Conservation (phyloP, 768 basidiomycete species). For the Trametes meyenii region DNA sequence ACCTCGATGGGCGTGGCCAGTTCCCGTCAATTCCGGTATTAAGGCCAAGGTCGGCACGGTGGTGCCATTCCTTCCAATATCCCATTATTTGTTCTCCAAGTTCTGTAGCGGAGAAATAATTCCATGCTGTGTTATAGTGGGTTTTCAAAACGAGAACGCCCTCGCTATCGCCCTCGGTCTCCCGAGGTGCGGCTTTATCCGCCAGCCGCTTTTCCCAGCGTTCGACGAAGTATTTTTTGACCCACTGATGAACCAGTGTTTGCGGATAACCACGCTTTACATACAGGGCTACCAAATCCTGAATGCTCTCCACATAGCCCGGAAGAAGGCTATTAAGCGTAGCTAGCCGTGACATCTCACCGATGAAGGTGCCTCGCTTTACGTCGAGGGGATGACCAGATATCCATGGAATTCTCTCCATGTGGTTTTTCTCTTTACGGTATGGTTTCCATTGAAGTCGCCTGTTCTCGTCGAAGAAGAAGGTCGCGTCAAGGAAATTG, state of each 20-base stretch:
- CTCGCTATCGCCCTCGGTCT: not conserved
- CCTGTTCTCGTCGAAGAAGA: slow-evolving; percentile 26
- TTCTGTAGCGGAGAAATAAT: slow-evolving; percentile 37
- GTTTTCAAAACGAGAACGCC: slow-evolving; percentile 38
- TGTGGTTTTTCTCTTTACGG: slow-evolving; percentile 20
- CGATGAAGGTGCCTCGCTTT: slow-evolving; percentile 24
- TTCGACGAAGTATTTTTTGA: slow-evolving; percentile 28
- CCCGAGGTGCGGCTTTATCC: slow-evolving; percentile 6
- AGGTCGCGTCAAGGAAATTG: slow-evolving; percentile 35
- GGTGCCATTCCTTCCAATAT: slow-evolving; percentile 27
- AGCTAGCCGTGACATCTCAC: slow-evolving; percentile 26
- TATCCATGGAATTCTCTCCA: slow-evolving; percentile 26
- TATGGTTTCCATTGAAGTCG: slow-evolving; percentile 18
- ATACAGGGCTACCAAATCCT: slow-evolving; percentile 33
- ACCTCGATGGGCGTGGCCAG: not conserved
- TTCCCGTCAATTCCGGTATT: not conserved
- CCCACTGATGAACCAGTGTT: slow-evolving; percentile 32
- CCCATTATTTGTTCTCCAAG: slow-evolving; percentile 33
- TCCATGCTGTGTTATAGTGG: slow-evolving; percentile 37
- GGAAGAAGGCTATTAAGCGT: slow-evolving; percentile 33
- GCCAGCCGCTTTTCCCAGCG: slow-evolving; percentile 35
- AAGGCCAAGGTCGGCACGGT: not conserved
- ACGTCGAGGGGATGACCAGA: slow-evolving; percentile 19
- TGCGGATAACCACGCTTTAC: slow-evolving; percentile 36
- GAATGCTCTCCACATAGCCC: slow-evolving; percentile 33